Evolutionary conservation across 139 green algal species (phyloP).

Genomic region (Picochlorum sp.): DNA sequence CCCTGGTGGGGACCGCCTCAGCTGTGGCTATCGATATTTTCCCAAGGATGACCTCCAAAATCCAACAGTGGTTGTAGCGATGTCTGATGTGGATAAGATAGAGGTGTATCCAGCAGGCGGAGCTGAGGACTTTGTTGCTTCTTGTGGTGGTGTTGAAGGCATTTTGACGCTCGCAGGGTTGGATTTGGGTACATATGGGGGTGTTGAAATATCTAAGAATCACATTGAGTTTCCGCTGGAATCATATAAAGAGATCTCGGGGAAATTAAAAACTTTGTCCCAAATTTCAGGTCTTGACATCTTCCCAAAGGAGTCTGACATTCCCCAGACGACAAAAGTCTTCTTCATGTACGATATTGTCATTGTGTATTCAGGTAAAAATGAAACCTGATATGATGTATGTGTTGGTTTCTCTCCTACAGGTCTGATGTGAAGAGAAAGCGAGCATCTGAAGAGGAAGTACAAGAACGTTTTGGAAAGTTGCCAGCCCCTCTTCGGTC

Average conservation of each 20-base stretch:
- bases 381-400: not conserved
- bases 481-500: conserved; percentile 44
- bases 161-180: conserved; percentile 38
- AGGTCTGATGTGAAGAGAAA: not conserved
- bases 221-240: not conserved
- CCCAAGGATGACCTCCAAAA: conserved; percentile 20
- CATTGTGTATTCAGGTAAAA: too few relatives aligned
- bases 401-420: not conserved
- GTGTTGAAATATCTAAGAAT: too few relatives aligned
- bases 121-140: conserved; percentile 42
- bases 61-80: conserved; percentile 42
- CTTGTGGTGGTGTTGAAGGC: conserved; percentile 45
- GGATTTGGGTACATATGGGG: conserved; percentile 8
- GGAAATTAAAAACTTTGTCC: not conserved
- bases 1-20: not conserved
- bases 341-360: not conserved
- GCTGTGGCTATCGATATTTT: conserved; percentile 45
- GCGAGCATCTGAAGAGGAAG: conserved; percentile 22
- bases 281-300: not conserved
- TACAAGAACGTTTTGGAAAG: conserved; percentile 25
- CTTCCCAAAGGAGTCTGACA: not conserved
- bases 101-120: conserved; percentile 34
- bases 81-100: conserved; percentile 23
- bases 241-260: not conserved
- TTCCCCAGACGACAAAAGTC: not conserved